These are phyloP conservation scores for Rhodosorus marinus DNA, from an alignment of 23 red algal species.

Conservation along the genomic window DNA sequence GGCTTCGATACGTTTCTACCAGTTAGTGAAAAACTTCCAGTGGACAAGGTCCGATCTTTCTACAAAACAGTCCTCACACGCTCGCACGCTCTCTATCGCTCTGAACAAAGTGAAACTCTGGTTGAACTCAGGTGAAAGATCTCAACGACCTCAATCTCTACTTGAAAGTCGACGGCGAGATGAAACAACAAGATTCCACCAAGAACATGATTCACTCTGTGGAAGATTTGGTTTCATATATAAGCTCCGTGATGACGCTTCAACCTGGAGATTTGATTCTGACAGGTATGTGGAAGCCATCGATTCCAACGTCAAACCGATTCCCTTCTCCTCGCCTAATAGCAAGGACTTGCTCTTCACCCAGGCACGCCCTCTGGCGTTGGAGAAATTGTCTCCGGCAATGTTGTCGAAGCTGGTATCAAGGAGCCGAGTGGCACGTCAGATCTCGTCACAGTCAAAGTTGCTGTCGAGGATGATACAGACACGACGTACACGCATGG, in stretches of 20 bases:
- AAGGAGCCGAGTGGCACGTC: background rate
- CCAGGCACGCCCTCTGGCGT: slow-evolving; percentile 65
- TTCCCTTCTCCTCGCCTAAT: too few species aligned
- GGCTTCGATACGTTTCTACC: slow-evolving; percentile 61
- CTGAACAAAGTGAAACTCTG: background rate
- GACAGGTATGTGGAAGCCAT: too few species aligned
- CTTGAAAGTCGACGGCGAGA: slow-evolving; percentile 46
- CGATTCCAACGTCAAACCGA: too few species aligned
- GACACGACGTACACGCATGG: too few species aligned
- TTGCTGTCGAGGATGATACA: too few species aligned
- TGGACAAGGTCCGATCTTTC: slow-evolving; percentile 29
- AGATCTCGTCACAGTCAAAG: too few species aligned
- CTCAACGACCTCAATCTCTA: slow-evolving; percentile 33
- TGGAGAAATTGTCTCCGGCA: slow-evolving; percentile 8
- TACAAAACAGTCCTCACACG: too few species aligned
- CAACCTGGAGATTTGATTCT: slow-evolving; percentile 58
- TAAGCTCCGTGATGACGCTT: slow-evolving; percentile 42
- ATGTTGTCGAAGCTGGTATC: slow-evolving; percentile 47
- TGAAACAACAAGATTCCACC: slow-evolving; percentile 22
- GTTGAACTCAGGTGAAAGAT: too few species aligned
- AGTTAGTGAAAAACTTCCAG: slow-evolving; percentile 21
- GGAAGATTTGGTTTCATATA: slow-evolving; percentile 39
- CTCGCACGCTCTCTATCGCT: too few species aligned
- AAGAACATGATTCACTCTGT: slow-evolving; percentile 57
- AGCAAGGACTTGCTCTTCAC: too few species aligned